Evolutionary conservation across 108 stramenopile species (phyloP), one percentile per base, ranked within the genome.

Genomic region (Cyclotella distinguenda): DNA sequence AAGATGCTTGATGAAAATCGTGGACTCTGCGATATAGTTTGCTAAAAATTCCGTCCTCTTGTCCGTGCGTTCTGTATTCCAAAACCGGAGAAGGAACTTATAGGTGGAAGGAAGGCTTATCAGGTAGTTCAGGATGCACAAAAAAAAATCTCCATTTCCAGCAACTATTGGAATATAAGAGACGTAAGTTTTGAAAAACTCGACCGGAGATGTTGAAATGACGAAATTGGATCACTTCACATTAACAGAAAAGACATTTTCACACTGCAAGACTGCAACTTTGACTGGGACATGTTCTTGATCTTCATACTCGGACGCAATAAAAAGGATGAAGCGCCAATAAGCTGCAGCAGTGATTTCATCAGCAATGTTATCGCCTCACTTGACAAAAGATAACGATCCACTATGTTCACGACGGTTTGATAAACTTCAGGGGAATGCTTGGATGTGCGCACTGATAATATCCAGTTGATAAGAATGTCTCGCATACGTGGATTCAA

Each of bases 221-320:
- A 36, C 30, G 31, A 15, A 28, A 36, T 1, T 13, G 6, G 6
- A 26, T 27, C 4, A 46, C 54, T 47, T 40, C 26, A 61, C 60
- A 13, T 67, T 39, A 15, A 61, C 25, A 26, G 75, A 52, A 77
- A 95, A 97, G 34, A 87, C 89, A 18, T 64, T 51, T 63, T 92
- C 95, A 38, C 83, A 84, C 7, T 94, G 86, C 60, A 83, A 91
- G 15, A 94, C 91, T 4, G 91, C 74, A 52, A 94, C 94, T 21
- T 67, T 48, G 28, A 93, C 60, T 57, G 87, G 77, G 2, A 88
- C 88, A 12, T 91, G 89, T 64, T 88, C 93, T 44, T 95, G 94
- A 75, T 96, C 94, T 60, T 96, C 96, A 78, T 96, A 95, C 76
- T 96, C 95, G 45, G 86, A 83, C 18, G 96, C 93, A 49, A 96